A percentile compares a stretch with the other conserved stretches of the same genome.
Conservation (phyloP, 1,139 yeast species). For the Schwanniomyces etchellsii region DNA sequence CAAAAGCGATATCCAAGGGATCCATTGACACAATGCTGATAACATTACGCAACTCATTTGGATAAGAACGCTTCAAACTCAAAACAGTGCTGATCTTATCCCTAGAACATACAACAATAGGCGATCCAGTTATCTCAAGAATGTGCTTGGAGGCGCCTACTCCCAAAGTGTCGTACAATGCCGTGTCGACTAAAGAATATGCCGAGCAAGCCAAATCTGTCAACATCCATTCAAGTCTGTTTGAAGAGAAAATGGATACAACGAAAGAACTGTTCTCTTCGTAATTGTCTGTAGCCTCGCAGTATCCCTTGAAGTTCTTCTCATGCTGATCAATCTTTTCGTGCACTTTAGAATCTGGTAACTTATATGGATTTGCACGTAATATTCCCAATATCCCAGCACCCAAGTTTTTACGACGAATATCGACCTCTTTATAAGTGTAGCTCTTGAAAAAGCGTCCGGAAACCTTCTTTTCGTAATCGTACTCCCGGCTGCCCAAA, state of each 20-base stretch:
- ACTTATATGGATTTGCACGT: slow-evolving; percentile 22
- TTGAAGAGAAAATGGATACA: slow-evolving; percentile 28
- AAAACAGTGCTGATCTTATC: slow-evolving; percentile 23
- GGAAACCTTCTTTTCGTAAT: slow-evolving; percentile 20
- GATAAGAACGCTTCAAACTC: slow-evolving; percentile 20
- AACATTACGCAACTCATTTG: slow-evolving; percentile 20
- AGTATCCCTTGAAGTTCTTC: slow-evolving; percentile 14
- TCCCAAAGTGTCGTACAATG: slow-evolving; percentile 38
- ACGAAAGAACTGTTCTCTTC: slow-evolving; percentile 24
- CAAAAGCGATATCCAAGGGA: slow-evolving; percentile 17
- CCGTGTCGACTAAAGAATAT: slow-evolving; percentile 31
- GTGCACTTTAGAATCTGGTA: slow-evolving; percentile 17
- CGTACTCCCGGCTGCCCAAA: slow-evolving; percentile 25
- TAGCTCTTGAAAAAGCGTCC: slow-evolving; percentile 13
- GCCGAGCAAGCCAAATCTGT: slow-evolving; percentile 33
- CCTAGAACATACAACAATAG: slow-evolving; percentile 27
- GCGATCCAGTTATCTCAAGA: slow-evolving; percentile 28
- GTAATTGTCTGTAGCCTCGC: slow-evolving; percentile 3
- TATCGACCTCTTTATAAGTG: slow-evolving; percentile 8
- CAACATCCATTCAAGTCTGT: slow-evolving; percentile 34
- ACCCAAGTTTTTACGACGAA: slow-evolving; percentile 20
- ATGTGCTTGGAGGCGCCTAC: slow-evolving; percentile 28
- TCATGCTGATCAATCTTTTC: slow-evolving; percentile 22
- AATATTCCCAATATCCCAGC: slow-evolving; percentile 28
- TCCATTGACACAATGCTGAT: slow-evolving; percentile 34